Base-by-base conservation (phyloP, 805 yeast genomes). In the Saturnispora zaruensis region DNA sequence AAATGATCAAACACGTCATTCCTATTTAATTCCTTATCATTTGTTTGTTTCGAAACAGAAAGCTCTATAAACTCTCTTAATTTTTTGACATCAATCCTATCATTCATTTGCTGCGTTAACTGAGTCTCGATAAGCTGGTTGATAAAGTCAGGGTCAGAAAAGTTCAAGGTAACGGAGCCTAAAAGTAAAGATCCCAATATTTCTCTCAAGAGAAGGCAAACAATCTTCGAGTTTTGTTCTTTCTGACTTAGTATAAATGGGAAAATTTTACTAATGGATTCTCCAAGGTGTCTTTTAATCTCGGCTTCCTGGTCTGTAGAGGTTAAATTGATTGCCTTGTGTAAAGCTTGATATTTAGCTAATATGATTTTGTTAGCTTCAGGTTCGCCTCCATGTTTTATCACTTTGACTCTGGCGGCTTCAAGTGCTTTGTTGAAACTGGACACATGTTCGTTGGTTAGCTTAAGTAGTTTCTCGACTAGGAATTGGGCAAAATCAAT, bases 131-230 rank as follows among this genome's bases (percentile, higher is more conserved):
- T 71, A 38, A 73, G 59, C 49, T 79, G 76, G 61, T 90, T 90
- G 78, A 84, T 84, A 52, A 79, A 84, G 61, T 88, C 95, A 1
- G 91, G 78, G 45, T 84, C 90, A 0, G 82, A 66, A 1, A 84
- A 57, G 66, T 83, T 75, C 6, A 68, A 60, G 4, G 71, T 50
- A 0, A 77, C 47, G 0, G 88, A 86, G 21, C 64, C 60, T 9
- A 87, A 53, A 0, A 88, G 77, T 49, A 77, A 74, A 23, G 79
- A 70, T 0, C 86, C 62, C 2, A 87, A 48, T 5, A 90, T 70
- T 57, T 90, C 96, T 36, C 81, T 69, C 0, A 83, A 57, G 8
- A 90, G 66, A 0, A 74, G 62, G 0, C 55, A 51, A 0, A 79
- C 80, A 3, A 81, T 70, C 0, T 70, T 69, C 8, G 84, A 80